phyloP scores from a whole-genome alignment of 2,329 filamentous ascomycete species.

The Stenocarpella maydis region DNA sequence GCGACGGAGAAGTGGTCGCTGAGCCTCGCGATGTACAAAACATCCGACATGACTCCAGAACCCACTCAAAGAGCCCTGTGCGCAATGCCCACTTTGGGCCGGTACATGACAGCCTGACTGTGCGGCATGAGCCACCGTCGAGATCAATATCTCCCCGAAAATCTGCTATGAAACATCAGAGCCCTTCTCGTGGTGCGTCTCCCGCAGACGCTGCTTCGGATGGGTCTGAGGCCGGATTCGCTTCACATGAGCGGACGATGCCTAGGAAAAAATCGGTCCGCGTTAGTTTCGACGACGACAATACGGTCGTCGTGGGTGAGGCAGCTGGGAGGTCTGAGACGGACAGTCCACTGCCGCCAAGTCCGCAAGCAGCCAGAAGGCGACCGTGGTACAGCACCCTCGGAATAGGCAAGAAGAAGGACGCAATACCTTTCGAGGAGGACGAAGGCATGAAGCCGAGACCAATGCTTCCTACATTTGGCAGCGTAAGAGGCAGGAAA shows the following conservation, averaged over 20 bases:
- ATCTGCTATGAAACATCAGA: conserved; percentile 75
- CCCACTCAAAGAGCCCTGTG: conserved; percentile 67
- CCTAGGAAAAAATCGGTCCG: conserved; percentile 71
- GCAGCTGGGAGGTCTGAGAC: conserved; percentile 48
- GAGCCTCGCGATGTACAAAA: conserved; percentile 31
- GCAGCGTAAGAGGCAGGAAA: conserved; percentile 74
- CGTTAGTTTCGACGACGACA: conserved; percentile 81
- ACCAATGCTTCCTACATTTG: conserved; percentile 77
- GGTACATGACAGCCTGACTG: conserved; percentile 60
- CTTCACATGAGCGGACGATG: conserved; percentile 47
- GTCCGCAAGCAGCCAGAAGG: conserved; percentile 47
- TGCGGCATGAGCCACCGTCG: conserved; percentile 73
- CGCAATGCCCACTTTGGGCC: conserved; percentile 73
- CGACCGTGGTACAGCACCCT: conserved; percentile 62
- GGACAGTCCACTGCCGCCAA: conserved; percentile 50
- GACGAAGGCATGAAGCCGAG: conserved; percentile 78
- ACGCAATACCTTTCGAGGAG: conserved; percentile 58
- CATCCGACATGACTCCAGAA: conserved; percentile 44
- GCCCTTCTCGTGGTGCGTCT: conserved; percentile 61
- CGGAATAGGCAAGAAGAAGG: conserved; percentile 60
- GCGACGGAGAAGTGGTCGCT: conserved; percentile 25
- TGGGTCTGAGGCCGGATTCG: conserved; percentile 45
- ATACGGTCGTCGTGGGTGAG: conserved; percentile 62
- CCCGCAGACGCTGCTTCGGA: conserved; percentile 60
- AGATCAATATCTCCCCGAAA: conserved; percentile 80